Evolutionary conservation across 2,329 filamentous ascomycete species (phyloP), one percentile per base, ranked within the genome.

Genomic region (Helotiales sp.): DNA sequence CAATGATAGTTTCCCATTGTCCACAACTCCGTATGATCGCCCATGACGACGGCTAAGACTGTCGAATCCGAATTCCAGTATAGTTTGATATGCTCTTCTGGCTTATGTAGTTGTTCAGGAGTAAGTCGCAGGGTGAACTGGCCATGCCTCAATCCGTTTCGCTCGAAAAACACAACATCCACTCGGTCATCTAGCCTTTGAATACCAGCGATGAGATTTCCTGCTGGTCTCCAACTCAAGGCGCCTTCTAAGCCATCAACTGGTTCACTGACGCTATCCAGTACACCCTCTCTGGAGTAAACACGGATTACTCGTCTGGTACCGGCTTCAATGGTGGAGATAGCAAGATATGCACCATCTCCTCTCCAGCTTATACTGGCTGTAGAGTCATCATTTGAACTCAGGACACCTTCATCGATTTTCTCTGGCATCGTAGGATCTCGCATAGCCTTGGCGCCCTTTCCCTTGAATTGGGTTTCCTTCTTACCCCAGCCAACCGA

Each of bases 401-500:
- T 96, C 17, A 94, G 81, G 7, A 88, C 81, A 47, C 96, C 96
- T 76, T 94, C 88, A 75, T 98, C 96, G 20, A 97, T 87, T 77
- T 90, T 92, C 78, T 98, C 94, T 0, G 96, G 96, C 72, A 99
- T 92, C 10, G 96, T 99, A 17, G 96, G 96, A 78, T 99, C 96
- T 63, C 93, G 87, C 71, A 98, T 83, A 22, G 93, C 93, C 80
- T 88, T 89, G 65, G 94, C 95, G 69, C 94, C 89, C 75, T 92
- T 93, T 60, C 96, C 96, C 76, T 97, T 92, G 78, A 99, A 99
- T 78, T 99, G 96, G 0, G 96, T 99, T 80, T 99, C 96, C 77
- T 92, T 93, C 82, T 98, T 98, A 67, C 96, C 96, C 96, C 96
- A 99, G 59, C 96, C 96, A 24, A 99, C 95, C 22, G 93, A 96